Evolutionary conservation across 208 protist genomes (phyloP).

Genomic region (Trypanosoma grayi): DNA sequence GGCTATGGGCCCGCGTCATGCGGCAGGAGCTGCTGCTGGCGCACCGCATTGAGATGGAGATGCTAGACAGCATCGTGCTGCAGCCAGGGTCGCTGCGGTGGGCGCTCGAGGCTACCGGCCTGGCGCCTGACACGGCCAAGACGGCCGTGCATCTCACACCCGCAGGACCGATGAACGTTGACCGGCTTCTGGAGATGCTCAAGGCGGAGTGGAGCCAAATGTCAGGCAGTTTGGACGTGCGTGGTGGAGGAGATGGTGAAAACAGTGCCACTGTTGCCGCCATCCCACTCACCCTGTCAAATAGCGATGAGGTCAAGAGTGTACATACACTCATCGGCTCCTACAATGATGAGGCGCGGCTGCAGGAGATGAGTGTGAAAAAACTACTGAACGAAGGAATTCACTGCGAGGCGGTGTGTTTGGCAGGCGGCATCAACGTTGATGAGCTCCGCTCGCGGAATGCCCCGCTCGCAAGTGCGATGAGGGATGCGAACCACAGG

Average conservation of each 20-base stretch:
- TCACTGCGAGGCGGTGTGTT: constrained; percentile 57
- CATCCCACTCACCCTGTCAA: constrained; percentile 19
- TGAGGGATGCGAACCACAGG: background rate
- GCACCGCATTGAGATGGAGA: constrained; percentile 45
- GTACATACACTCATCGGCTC: constrained; percentile 38
- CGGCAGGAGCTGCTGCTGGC: constrained; percentile 72
- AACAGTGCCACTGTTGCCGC: background rate
- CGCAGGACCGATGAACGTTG: background rate
- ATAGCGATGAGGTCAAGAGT: constrained; percentile 10
- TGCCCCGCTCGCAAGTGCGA: background rate
- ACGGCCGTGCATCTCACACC: background rate
- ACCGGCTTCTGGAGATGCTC: constrained; percentile 1
- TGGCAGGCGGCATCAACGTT: constrained; percentile 30
- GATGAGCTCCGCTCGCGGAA: constrained; percentile 5
- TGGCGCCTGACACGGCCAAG: background rate
- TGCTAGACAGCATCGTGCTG: constrained; percentile 73
- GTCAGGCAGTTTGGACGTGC: background rate
- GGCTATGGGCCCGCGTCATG: constrained; percentile 80
- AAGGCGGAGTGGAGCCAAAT: background rate
- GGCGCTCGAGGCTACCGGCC: constrained; percentile 8
- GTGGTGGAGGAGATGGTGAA: background rate
- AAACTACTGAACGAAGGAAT: constrained; percentile 71
- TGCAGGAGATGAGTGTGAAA: constrained; percentile 55
- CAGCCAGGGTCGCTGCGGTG: constrained; percentile 25
- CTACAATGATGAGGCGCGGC: constrained; percentile 58